Evolutionary conservation across 768 basidiomycete species (phyloP).

Genomic region (Harrya chromipes): DNA sequence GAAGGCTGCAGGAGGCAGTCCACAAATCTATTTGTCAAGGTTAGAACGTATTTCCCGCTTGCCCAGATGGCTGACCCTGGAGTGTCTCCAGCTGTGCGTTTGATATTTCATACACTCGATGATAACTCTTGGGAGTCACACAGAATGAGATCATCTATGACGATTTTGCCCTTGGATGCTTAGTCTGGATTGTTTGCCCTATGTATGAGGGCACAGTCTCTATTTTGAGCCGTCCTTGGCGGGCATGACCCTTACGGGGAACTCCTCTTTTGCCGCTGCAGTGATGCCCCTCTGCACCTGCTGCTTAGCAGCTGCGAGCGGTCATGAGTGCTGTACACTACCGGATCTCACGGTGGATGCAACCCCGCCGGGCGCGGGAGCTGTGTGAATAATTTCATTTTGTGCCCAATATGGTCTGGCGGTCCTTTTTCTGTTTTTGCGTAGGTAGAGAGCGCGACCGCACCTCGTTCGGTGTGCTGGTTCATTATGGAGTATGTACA

Average conservation of each 20-base stretch:
- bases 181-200: conserved; percentile 3
- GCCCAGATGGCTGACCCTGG: conserved; percentile 11
- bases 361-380: conserved; percentile 8
- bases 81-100: conserved; percentile 10
- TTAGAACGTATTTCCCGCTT: conserved; percentile 19
- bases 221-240: conserved; percentile 4
- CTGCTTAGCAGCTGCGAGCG: conserved; percentile 2
- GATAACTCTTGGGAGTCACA: conserved; percentile 3
- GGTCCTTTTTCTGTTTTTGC: not conserved
- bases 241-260: conserved; percentile 5
- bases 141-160: conserved; percentile 2
- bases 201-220: not conserved
- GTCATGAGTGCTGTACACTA: conserved; percentile 1
- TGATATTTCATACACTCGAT: conserved; percentile 18
- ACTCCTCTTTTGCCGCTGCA: conserved; percentile 5
- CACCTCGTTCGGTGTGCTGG: conserved; percentile 7
- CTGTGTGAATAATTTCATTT: conserved; percentile 7
- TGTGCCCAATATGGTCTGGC: conserved; percentile 9
- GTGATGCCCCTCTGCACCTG: conserved; percentile 3
- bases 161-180: conserved; percentile 1
- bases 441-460: conserved; percentile 10
- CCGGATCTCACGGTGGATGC: conserved; percentile 5
- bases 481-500: conserved; percentile 8
- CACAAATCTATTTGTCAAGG: conserved; percentile 19
- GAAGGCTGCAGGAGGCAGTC: conserved; percentile 10